phyloP scores from a whole-genome alignment of 768 basidiomycete genomes.

The Boletus rubropictus region DNA sequence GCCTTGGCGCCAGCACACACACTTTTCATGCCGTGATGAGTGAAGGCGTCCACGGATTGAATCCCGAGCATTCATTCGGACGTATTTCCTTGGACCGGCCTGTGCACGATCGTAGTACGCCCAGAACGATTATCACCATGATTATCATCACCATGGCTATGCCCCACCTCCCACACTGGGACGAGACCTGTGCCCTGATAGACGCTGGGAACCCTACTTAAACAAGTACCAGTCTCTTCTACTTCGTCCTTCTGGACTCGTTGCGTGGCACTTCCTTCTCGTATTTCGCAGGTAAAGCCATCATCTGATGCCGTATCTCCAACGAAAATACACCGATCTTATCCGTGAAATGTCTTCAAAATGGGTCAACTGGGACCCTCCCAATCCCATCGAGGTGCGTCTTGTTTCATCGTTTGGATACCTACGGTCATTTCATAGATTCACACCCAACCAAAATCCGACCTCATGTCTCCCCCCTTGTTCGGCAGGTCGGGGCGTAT shows the following conservation, averaged over 20 bases:
- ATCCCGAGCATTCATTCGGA: no score
- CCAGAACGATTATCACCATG: background rate
- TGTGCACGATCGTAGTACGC: no score
- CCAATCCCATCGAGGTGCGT: conserved; percentile 28
- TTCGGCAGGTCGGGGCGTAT: conserved; percentile 31
- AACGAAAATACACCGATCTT: conserved; percentile 35
- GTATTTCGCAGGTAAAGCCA: background rate
- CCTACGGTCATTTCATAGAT: background rate
- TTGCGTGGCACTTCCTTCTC: background rate
- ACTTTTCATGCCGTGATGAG: background rate
- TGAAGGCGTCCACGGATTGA: no score
- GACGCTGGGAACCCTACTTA: conserved; percentile 5
- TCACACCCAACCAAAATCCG: background rate
- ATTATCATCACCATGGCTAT: background rate
- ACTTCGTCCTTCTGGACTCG: no score
- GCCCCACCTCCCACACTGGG: background rate
- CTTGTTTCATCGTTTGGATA: background rate
- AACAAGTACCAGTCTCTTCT: no score
- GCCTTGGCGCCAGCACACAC: background rate
- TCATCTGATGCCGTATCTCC: conserved; percentile 7
- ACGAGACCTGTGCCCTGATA: background rate
- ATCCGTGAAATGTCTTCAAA: conserved; percentile 28
- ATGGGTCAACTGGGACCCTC: conserved; percentile 38
- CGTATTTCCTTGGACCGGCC: background rate
- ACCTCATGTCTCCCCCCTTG: background rate